phyloP scores from a whole-genome alignment of 192 early-diverging fungal genomes.

The Coemansia pectinata region DNA sequence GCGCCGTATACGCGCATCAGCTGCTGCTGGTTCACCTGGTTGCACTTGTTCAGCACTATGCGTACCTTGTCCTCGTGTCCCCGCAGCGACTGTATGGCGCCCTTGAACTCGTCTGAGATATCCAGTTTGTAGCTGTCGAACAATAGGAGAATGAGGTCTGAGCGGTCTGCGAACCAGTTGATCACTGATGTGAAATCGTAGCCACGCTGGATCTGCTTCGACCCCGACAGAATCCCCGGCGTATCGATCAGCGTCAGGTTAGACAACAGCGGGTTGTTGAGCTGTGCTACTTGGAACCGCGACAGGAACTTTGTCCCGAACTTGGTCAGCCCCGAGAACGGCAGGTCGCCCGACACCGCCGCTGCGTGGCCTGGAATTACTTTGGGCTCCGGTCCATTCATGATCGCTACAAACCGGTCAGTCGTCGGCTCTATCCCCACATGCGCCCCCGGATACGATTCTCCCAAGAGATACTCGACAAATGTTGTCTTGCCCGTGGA shows the following conservation, averaged over 20 bases:
- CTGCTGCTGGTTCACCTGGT: conserved; percentile 84
- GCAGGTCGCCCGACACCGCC: conserved; percentile 76
- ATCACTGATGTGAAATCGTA: conserved; percentile 81
- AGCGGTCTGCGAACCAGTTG: conserved; percentile 86
- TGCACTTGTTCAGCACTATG: conserved; percentile 86
- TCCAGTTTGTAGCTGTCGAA: conserved; percentile 92
- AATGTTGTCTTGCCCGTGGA: conserved; percentile 88
- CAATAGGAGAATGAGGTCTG: conserved; percentile 79
- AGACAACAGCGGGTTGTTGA: conserved; percentile 71
- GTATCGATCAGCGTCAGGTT: conserved; percentile 88
- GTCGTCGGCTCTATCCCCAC: conserved; percentile 90
- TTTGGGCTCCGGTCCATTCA: conserved; percentile 69
- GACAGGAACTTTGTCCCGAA: conserved; percentile 81
- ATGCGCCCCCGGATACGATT: conserved; percentile 79
- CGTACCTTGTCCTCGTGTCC: conserved; percentile 88
- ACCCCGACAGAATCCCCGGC: conserved; percentile 86
- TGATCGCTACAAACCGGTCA: conserved; percentile 84
- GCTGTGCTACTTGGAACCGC: conserved; percentile 83
- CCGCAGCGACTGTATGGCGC: conserved; percentile 70
- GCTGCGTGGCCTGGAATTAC: conserved; percentile 89
- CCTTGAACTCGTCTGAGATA: conserved; percentile 87
- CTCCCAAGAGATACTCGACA: conserved; percentile 73
- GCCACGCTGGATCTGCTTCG: conserved; percentile 80
- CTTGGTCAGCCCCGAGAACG: conserved; percentile 76
- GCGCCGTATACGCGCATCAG: conserved; percentile 91